Conservation (phyloP, 2,329 filamentous ascomycete species). For the Drechslerella dactyloides region DNA sequence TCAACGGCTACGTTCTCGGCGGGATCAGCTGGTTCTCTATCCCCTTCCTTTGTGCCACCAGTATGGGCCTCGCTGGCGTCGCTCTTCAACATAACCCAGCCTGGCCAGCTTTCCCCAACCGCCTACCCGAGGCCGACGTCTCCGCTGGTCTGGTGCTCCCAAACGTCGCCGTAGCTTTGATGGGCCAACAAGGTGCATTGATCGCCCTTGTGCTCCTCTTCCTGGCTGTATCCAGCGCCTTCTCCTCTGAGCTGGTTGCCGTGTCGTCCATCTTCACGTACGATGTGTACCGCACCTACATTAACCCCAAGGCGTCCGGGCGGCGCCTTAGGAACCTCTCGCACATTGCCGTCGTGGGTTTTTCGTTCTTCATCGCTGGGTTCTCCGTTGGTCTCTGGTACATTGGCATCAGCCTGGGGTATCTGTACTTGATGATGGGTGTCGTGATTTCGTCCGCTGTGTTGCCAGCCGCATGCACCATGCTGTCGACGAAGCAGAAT, state of each 20-base stretch:
- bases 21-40: conserved; percentile 92
- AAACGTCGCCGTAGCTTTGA: conserved; percentile 80
- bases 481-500: conserved; percentile 82
- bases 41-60: conserved; percentile 86
- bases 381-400: conserved; percentile 78
- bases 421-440: conserved; percentile 88
- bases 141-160: conserved; percentile 83
- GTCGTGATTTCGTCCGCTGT: conserved; percentile 87
- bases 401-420: conserved; percentile 82
- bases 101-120: conserved; percentile 75
- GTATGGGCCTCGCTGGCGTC: conserved; percentile 81
- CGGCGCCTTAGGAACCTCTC: conserved; percentile 79
- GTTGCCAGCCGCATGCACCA: conserved; percentile 77
- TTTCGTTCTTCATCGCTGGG: conserved; percentile 76
- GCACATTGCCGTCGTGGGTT: conserved; percentile 74
- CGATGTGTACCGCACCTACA: conserved; percentile 85
- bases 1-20: conserved; percentile 86
- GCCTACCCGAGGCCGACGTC: conserved; percentile 76
- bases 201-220: conserved; percentile 82
- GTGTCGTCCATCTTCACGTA: conserved; percentile 89
- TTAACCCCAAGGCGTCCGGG: conserved; percentile 78
- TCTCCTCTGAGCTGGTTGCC: conserved; percentile 82
- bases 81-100: conserved; percentile 75
- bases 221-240: conserved; percentile 86
- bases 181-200: conserved; percentile 80